Percentiles rank a stretch among this genome's conserved stretches.
Evolutionary conservation across 2,329 filamentous ascomycete genomes (phyloP).

Genomic region (Dothideomycetidae sp.): DNA sequence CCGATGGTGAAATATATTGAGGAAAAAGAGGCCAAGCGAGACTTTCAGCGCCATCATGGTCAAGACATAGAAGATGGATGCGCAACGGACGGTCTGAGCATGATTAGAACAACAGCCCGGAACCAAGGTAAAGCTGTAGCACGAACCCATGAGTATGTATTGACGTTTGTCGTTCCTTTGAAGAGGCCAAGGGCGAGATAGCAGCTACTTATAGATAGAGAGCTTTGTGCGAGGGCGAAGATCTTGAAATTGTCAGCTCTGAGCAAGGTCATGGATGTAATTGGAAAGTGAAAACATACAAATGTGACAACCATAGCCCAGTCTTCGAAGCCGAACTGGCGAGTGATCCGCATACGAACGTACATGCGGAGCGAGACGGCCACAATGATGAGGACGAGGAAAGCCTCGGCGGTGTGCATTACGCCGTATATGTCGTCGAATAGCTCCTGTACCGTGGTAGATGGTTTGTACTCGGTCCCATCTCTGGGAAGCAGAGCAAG

Average conservation of each 20-base stretch:
- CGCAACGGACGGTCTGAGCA: not conserved
- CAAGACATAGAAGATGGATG: slow-evolving; percentile 29
- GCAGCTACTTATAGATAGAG: slow-evolving; percentile 1
- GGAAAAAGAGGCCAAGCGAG: slow-evolving; percentile 36
- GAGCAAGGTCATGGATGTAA: too few species aligned
- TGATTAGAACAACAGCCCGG: too few species aligned
- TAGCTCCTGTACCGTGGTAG: not conserved
- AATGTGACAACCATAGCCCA: slow-evolving; percentile 8
- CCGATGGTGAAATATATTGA: slow-evolving; percentile 31
- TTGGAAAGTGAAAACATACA: too few species aligned
- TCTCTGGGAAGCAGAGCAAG: not conserved
- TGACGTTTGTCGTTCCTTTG: not conserved
- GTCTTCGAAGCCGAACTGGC: slow-evolving; percentile 4
- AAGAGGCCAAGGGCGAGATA: not conserved
- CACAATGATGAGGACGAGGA: slow-evolving; percentile 4
- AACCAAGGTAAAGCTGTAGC: too few species aligned
- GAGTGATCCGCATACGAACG: slow-evolving; percentile 5
- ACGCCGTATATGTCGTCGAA: slow-evolving; percentile 1
- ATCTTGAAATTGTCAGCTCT: not conserved
- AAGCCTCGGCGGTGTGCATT: not conserved
- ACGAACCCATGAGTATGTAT: not conserved
- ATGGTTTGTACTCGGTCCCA: slow-evolving; percentile 2
- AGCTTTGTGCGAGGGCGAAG: slow-evolving; percentile 1
- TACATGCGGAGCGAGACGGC: slow-evolving; percentile 4
- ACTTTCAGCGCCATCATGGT: slow-evolving; percentile 33